Conservation (phyloP, 2,329 filamentous ascomycete species). For the Epichloe sp. region DNA sequence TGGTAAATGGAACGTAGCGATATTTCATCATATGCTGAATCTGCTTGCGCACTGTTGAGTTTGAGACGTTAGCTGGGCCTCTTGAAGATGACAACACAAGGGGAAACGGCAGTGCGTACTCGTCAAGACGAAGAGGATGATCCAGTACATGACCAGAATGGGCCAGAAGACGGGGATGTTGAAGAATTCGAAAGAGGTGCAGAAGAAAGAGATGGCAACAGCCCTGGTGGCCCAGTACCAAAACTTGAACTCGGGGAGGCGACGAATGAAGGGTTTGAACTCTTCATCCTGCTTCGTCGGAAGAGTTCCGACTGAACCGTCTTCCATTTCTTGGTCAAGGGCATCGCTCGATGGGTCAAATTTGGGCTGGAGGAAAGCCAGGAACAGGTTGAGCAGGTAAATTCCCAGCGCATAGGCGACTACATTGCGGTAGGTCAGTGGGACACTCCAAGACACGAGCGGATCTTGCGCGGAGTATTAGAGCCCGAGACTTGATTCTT, state of each 20-base stretch:
- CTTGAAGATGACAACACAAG: not conserved
- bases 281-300: conserved; percentile 96
- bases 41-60: conserved; percentile 77
- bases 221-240: conserved; percentile 94
- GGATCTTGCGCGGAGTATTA: not conserved
- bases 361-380: conserved; percentile 95
- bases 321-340: conserved; percentile 90
- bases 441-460: not conserved
- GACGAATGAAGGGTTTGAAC: conserved; percentile 92
- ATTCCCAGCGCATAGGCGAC: conserved; percentile 97
- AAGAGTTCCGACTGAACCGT: conserved; percentile 67
- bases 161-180: conserved; percentile 99
- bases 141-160: conserved; percentile 94
- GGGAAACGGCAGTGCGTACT: conserved; percentile 47
- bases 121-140: conserved; percentile 89
- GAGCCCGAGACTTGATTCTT: conserved; percentile 12
- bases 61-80: not conserved
- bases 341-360: conserved; percentile 92
- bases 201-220: conserved; percentile 67
- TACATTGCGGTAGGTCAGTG: conserved; percentile 21
- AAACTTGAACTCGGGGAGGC: conserved; percentile 98
- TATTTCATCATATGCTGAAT: conserved; percentile 99
- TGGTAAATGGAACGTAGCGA: conserved; percentile 87
- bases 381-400: conserved; percentile 97
- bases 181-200: conserved; percentile 89